Conservation (phyloP, 2,329 filamentous ascomycete species). For the Penicillium sp. region DNA sequence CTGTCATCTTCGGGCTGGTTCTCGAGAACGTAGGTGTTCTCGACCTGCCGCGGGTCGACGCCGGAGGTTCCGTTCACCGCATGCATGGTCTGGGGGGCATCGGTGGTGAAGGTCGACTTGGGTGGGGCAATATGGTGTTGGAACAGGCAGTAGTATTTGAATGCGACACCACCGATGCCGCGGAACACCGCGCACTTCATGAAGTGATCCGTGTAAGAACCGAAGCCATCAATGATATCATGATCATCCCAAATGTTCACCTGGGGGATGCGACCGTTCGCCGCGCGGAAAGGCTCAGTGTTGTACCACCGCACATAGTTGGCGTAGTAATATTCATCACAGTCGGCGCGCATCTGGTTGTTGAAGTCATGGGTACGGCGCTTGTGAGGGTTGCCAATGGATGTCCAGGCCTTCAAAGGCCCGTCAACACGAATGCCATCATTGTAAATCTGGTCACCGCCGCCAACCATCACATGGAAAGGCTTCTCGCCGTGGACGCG, state of each 20-base stretch:
- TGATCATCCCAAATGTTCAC: constrained; percentile 69
- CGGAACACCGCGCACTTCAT: constrained; percentile 68
- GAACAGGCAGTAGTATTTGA: constrained; percentile 68
- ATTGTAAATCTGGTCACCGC: constrained; percentile 83
- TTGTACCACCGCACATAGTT: constrained; percentile 71
- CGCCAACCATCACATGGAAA: constrained; percentile 77
- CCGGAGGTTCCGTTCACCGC: constrained; percentile 55
- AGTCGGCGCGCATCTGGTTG: constrained; percentile 64
- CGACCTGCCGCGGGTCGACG: constrained; percentile 70
- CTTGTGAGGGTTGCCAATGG: constrained; percentile 63
- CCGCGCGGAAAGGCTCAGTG: constrained; percentile 63
- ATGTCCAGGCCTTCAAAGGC: constrained; percentile 70
- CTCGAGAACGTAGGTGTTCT: constrained; percentile 72
- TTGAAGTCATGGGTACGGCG: constrained; percentile 63
- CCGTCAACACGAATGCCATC: constrained; percentile 82
- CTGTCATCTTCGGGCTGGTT: constrained; percentile 64
- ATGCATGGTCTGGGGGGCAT: constrained; percentile 61
- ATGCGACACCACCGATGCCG: constrained; percentile 63
- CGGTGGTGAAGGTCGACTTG: constrained; percentile 80
- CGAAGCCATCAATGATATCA: constrained; percentile 70
- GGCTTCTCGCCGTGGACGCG: constrained; percentile 62
- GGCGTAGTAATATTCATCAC: constrained; percentile 65
- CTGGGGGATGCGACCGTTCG: constrained; percentile 65
- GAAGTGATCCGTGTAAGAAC: constrained; percentile 68
- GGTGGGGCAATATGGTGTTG: constrained; percentile 82